Evolutionary conservation across 2,329 filamentous ascomycete species (phyloP), one percentile per base, ranked within the genome.

Genomic region (Botrytis deweyae): DNA sequence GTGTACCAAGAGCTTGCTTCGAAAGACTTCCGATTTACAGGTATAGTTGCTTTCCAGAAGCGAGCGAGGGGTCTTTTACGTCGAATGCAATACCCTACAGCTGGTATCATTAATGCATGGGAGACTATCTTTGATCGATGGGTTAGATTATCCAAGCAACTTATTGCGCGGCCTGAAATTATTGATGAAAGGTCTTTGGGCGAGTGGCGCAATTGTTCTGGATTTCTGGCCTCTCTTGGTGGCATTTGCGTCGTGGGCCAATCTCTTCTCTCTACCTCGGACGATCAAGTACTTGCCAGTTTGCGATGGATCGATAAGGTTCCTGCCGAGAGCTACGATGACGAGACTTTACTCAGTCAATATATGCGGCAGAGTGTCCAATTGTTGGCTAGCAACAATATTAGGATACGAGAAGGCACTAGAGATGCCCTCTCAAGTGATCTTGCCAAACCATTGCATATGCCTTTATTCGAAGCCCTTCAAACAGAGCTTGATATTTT

Each of bases 131-230:
- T 92, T 77, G 87, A 90, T 44, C 86, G 86, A 73, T 92, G 90
- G 90, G 84, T 90, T 33, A 85, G 87, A 74, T 83, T 92, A 10
- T 91, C 89, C 14, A 90, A 89, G 76, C 88, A 91, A 70, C 86
- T 92, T 16, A 88, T 88, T 25, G 85, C 79, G n/a, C 84, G 85
- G 1, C 80, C 84, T 7, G 87, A 90, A 36, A 81, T 81, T 12
- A 81, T 89, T 29, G 86, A 89, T 52, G 89, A 91, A 76, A 86
- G 82, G 74, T 84, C 84, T 4, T 81, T 91, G 22, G 85, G 87
- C 1, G 89, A 92, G 78, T 92, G 90, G 90, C 86, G 90, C 55
- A 92, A 92, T 76, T 87, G 89, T 77, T 91, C 90, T 1, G 90
- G 90, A 0, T 91, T 92, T 76, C 84, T 92, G 18, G 90, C 90